These are phyloP conservation scores for Pichia sporocuriosa DNA, from an alignment of 805 yeast genomes.

Conservation along the genomic window DNA sequence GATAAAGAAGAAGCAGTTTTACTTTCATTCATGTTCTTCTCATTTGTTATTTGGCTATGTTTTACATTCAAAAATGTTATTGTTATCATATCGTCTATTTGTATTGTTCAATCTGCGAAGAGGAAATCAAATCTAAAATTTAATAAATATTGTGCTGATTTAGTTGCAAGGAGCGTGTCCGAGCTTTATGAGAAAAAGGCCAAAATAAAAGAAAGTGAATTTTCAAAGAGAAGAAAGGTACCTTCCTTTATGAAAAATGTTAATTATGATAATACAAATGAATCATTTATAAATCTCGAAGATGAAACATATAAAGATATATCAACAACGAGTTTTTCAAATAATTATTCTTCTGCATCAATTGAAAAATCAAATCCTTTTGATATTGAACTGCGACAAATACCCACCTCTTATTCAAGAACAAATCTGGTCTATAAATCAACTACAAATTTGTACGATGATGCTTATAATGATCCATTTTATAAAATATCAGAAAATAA, in stretches of 20 bases:
- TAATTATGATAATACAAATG: no score
- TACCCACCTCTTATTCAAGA: slow-evolving; percentile 9
- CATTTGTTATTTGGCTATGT: slow-evolving; percentile 66
- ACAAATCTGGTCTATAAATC: slow-evolving; percentile 3
- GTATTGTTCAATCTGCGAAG: slow-evolving; percentile 15
- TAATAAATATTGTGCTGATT: slow-evolving; percentile 18
- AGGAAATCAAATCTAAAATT: slow-evolving; percentile 12
- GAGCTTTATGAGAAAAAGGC: slow-evolving; percentile 20
- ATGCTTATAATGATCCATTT: not conserved
- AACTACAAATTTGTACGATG: not conserved
- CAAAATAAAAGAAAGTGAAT: slow-evolving; percentile 15
- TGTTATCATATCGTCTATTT: slow-evolving; percentile 19
- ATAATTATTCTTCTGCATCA: not conserved
- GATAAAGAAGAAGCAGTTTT: slow-evolving; percentile 65
- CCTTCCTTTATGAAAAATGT: slow-evolving; percentile 15
- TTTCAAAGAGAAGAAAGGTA: slow-evolving; percentile 16
- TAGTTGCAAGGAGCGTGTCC: slow-evolving; percentile 26
- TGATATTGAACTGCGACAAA: slow-evolving; percentile 1
- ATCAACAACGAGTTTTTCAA: not conserved
- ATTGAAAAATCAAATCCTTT: slow-evolving; percentile 8
- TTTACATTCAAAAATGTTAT: slow-evolving; percentile 35
- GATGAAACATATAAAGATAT: not conserved
- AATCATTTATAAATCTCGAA: slow-evolving; percentile 1
- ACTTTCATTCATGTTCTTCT: slow-evolving; percentile 66
- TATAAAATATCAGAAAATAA: not conserved